A percentile compares a stretch with the other conserved stretches of the same genome.
These are phyloP conservation scores for Cutaneotrichosporon sp. DNA, from an alignment of 1,284 basidiomycete genomes.

Conservation along the genomic window DNA sequence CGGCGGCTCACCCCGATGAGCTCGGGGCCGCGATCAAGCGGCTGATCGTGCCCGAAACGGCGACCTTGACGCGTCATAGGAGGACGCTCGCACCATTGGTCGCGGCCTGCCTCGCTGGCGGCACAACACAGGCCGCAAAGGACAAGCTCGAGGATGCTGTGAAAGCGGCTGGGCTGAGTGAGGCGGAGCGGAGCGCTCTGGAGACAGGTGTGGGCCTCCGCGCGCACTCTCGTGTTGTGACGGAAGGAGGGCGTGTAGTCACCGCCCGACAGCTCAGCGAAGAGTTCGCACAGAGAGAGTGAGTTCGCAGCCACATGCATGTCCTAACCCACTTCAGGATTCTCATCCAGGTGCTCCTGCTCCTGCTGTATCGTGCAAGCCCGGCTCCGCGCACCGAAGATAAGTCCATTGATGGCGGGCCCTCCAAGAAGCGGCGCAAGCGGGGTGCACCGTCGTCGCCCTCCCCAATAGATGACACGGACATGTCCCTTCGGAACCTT, in stretches of 20 bases:
- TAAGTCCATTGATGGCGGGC: not conserved
- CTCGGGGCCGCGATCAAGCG: not conserved
- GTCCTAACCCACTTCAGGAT: constrained; percentile 21
- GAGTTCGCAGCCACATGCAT: constrained; percentile 14
- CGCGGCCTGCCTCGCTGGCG: constrained; percentile 1
- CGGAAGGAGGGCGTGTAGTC: constrained; percentile 23
- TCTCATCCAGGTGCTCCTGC: constrained; percentile 34
- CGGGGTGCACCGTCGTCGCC: constrained; percentile 3
- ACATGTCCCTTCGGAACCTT: constrained; percentile 29
- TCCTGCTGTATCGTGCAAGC: constrained; percentile 22
- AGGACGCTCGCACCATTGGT: constrained; percentile 21
- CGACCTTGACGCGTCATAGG: constrained; percentile 31
- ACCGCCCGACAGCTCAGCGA: constrained; percentile 24
- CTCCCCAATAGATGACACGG: constrained; percentile 21
- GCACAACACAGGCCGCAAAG: not conserved
- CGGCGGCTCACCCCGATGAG: not conserved
- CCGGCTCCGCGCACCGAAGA: not conserved
- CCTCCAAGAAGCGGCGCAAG: constrained; percentile 13
- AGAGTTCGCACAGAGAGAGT: constrained; percentile 42
- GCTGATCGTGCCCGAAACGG: not conserved
- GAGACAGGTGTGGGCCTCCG: constrained; percentile 24
- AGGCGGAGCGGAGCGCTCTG: constrained; percentile 20
- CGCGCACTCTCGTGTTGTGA: constrained; percentile 14
- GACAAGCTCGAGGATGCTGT: not conserved
- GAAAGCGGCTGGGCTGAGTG: not conserved